Conservation (phyloP, 2,329 filamentous ascomycete genomes). For the Beauveria scarabaeidicola region DNA sequence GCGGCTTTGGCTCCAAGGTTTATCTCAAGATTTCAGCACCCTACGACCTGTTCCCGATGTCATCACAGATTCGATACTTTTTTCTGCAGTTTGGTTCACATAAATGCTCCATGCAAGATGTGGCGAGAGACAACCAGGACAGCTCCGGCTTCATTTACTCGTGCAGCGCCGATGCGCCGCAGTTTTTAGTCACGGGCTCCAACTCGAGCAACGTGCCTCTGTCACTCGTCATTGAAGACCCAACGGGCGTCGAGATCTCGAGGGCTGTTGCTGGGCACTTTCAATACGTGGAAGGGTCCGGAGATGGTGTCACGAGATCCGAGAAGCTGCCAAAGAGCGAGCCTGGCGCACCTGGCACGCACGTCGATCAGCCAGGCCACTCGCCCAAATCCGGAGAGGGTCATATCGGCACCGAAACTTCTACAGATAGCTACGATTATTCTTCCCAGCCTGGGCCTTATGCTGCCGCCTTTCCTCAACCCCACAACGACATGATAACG, state of each 20-base stretch:
- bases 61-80: conserved; percentile 46
- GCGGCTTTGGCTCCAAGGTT: conserved; percentile 61
- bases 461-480: conserved; percentile 30
- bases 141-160: conserved; percentile 59
- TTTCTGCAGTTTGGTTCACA: conserved; percentile 72
- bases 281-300: conserved; percentile 44
- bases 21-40: conserved; percentile 65
- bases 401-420: conserved; percentile 27
- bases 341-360: conserved; percentile 26
- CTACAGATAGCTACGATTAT: conserved; percentile 40
- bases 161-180: conserved; percentile 64
- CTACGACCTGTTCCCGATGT: conserved; percentile 59
- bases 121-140: conserved; percentile 53
- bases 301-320: conserved; percentile 32
- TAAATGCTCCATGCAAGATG: conserved; percentile 51
- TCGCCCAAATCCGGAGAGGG: conserved; percentile 35
- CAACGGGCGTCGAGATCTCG: conserved; percentile 45
- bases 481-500: conserved; percentile 45
- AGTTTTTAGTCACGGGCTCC: conserved; percentile 42
- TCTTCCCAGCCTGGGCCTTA: conserved; percentile 34
- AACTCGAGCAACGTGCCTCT: conserved; percentile 43
- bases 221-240: conserved; percentile 43
- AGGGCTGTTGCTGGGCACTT: conserved; percentile 38
- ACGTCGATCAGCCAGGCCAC: conserved; percentile 30
- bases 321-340: conserved; percentile 30